Evolutionary conservation across 345 rosid species (phyloP), one percentile per base, ranked within the genome.

Genomic region (Eutrema yunnanense): DNA sequence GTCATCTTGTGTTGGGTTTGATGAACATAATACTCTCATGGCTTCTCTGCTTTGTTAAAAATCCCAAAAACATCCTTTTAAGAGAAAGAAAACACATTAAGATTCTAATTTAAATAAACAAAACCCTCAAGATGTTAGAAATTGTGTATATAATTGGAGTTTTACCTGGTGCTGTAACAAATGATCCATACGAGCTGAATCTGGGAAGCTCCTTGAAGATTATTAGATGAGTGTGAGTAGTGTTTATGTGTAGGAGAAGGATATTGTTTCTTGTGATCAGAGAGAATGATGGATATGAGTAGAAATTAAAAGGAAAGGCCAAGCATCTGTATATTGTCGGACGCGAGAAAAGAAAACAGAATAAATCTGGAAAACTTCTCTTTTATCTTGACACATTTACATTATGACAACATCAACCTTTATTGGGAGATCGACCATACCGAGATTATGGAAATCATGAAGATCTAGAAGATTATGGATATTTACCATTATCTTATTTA

Each of bases 81-180:
- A n/a, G n/a, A n/a, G n/a, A n/a, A n/a, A 64, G 33, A 41, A 54
- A 48, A 56, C 6, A 32, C 46, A 49, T 71, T 40, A 76, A 69
- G 79, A 56, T 49, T 48, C 9, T 63, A 56, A 9, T 47, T 19
- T 41, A 41, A 8, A 64, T 14, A 70, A 7, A 55, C 9, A 33
- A 55, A 54, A 53, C 32, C 4, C 26, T 57, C 73, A 58, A 75
- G 65, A 22, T 69, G 6, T 53, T 37, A 52, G 10, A 58, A 13
- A n/a, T 26, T 40, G 55, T 56, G 66, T 51, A 42, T 61, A 5
- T 61, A 5, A 29, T 12, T 36, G 8, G 42, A 75, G 26, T 4
- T 69, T 11, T 76, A 75, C 79, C 74, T 75, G 75, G 36, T 76
- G 46, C 0, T 69, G 75, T 62, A 69, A 13, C 65, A 69, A 76